Evolutionary conservation across 139 green algal genomes (phyloP).

Genomic region (Trebouxia sp.): DNA sequence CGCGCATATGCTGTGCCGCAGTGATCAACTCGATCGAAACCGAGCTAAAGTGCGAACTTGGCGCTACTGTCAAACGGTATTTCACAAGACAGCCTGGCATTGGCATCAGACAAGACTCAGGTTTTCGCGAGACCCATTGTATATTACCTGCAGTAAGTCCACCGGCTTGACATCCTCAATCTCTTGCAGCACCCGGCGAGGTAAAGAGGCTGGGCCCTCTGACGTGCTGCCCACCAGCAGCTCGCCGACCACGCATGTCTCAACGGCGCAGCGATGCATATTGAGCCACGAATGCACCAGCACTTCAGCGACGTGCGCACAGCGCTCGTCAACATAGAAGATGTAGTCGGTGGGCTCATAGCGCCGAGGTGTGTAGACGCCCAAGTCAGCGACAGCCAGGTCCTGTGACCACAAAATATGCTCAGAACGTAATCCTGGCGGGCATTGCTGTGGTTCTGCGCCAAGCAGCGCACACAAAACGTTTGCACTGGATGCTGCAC

Average conservation of each 20-base stretch:
- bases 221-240: not conserved
- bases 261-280: not conserved
- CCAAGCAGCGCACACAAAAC: no score
- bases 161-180: not conserved
- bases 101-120: not conserved
- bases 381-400: not conserved
- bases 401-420: not conserved
- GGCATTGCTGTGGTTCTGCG: no score
- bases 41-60: not conserved
- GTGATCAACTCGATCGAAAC: not conserved
- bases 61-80: not conserved
- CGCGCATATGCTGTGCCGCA: not conserved
- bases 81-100: not conserved
- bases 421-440: no score
- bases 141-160: not conserved
- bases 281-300: slow-evolving; percentile 12
- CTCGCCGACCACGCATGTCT: not conserved
- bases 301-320: not conserved
- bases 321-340: not conserved
- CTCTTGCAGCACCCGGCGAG: not conserved
- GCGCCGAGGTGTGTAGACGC: not conserved
- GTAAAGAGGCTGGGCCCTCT: not conserved
- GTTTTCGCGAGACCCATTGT: not conserved
- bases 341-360: not conserved
- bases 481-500: no score